Evolutionary conservation across 2,329 filamentous ascomycete genomes (phyloP).

Genomic region (Aspergillus sp.): DNA sequence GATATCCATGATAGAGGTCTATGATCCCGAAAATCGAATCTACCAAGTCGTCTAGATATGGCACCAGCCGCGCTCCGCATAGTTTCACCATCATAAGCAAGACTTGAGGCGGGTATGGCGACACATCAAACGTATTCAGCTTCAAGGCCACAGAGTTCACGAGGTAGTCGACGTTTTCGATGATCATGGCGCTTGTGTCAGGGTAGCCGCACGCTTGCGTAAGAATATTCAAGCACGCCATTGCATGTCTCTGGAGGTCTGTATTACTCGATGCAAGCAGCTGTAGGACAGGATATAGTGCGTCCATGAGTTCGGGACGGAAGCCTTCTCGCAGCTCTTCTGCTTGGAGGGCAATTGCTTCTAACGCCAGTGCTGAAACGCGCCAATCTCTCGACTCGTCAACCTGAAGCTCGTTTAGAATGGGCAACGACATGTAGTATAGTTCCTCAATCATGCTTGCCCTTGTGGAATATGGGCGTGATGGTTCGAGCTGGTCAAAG

Average conservation of each 20-base stretch:
- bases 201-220: conserved; percentile 74
- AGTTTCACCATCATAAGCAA: conserved; percentile 92
- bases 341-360: conserved; percentile 78
- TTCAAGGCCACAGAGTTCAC: conserved; percentile 89
- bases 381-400: conserved; percentile 66
- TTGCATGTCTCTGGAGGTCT: conserved; percentile 76
- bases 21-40: conserved; percentile 88
- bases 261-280: conserved; percentile 74
- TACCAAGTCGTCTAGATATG: conserved; percentile 89
- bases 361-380: conserved; percentile 76
- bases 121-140: conserved; percentile 89
- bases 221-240: conserved; percentile 81
- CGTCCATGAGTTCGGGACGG: conserved; percentile 83
- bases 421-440: conserved; percentile 48
- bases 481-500: conserved; percentile 48
- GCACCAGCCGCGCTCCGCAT: conserved; percentile 78
- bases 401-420: conserved; percentile 43
- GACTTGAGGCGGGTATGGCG: conserved; percentile 87
- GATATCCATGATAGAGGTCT: conserved; percentile 95
- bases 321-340: conserved; percentile 69
- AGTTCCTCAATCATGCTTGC: conserved; percentile 49
- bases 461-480: conserved; percentile 30
- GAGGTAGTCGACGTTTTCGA: conserved; percentile 94
- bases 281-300: conserved; percentile 89
- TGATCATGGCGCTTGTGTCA: conserved; percentile 76